Conservation (phyloP, 352 stramenopile genomes). For the Pythium sukuiense region DNA sequence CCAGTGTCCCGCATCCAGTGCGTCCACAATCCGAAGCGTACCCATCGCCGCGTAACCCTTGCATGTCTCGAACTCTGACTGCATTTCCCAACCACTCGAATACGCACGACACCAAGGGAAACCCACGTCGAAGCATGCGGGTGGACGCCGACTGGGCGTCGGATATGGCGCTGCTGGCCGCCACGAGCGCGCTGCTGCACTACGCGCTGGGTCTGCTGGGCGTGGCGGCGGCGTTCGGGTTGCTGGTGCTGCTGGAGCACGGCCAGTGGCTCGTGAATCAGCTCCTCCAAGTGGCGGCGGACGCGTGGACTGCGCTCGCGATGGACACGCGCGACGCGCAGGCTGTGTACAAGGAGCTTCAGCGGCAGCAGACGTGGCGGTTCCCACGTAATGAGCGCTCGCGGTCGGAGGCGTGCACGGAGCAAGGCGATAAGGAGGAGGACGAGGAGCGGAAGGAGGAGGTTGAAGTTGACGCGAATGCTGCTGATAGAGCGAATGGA, state of each 20-base stretch:
- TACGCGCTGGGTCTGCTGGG: conserved; percentile 62
- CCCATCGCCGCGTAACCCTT: conserved; percentile 22
- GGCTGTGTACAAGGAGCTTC: conserved; percentile 7
- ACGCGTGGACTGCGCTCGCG: background rate
- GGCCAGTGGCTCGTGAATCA: background rate
- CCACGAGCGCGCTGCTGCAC: conserved; percentile 61
- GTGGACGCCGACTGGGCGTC: conserved; percentile 38
- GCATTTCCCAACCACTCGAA: background rate
- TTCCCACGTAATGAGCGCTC: conserved; percentile 9
- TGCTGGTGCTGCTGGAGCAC: conserved; percentile 24
- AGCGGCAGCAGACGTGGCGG: conserved; percentile 21
- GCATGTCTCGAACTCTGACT: conserved; percentile 5
- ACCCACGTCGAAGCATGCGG: background rate
- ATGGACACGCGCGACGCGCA: background rate
- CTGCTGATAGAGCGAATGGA: background rate
- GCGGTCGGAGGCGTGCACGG: conserved; percentile 14
- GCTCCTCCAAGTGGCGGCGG: background rate
- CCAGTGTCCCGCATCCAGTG: background rate
- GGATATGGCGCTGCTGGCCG: conserved; percentile 59
- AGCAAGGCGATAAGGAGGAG: conserved; percentile 6
- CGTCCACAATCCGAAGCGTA: background rate
- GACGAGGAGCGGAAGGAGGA: background rate
- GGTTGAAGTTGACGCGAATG: background rate
- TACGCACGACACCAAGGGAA: background rate
- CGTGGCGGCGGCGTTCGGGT: conserved; percentile 38